Evolutionary conservation across 2,329 filamentous ascomycete species (phyloP).

Genomic region (Trichoderma pleuroti): DNA sequence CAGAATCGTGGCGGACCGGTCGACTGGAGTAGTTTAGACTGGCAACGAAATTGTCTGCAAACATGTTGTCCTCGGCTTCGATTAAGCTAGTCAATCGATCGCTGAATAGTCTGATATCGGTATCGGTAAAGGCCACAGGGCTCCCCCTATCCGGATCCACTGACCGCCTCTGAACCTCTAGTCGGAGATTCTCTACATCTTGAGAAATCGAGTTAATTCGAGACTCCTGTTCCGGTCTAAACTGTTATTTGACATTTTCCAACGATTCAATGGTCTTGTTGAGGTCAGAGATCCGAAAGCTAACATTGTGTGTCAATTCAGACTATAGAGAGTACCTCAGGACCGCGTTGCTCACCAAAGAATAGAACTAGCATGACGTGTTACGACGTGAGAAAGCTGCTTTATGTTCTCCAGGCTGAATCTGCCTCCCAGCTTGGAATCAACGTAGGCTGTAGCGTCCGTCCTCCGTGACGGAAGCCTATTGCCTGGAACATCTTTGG

Average conservation of each 20-base stretch:
- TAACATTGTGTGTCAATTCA: neutral
- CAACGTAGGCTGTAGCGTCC: neutral
- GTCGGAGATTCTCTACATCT: neutral
- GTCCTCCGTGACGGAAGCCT: neutral
- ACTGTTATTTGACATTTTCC: neutral
- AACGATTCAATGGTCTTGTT: neutral
- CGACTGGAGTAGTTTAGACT: neutral
- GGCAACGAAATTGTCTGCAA: neutral
- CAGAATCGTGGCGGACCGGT: neutral
- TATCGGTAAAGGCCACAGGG: neutral
- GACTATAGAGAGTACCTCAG: rapidly evolving
- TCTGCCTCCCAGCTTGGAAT: neutral
- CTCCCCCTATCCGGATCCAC: neutral
- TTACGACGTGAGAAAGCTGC: neutral
- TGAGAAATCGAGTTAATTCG: neutral
- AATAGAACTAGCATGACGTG: neutral
- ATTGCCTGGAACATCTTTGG: neutral
- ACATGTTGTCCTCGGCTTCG: neutral
- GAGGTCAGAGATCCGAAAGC: neutral
- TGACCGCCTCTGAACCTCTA: neutral
- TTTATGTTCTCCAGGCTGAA: neutral
- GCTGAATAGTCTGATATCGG: neutral
- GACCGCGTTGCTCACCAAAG: neutral
- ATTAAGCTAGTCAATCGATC: neutral
- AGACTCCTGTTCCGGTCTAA: neutral